Percentiles rank a stretch among this genome's conserved stretches.
Conservation (phyloP, 1,139 yeast genomes). For the Pichia sp. region DNA sequence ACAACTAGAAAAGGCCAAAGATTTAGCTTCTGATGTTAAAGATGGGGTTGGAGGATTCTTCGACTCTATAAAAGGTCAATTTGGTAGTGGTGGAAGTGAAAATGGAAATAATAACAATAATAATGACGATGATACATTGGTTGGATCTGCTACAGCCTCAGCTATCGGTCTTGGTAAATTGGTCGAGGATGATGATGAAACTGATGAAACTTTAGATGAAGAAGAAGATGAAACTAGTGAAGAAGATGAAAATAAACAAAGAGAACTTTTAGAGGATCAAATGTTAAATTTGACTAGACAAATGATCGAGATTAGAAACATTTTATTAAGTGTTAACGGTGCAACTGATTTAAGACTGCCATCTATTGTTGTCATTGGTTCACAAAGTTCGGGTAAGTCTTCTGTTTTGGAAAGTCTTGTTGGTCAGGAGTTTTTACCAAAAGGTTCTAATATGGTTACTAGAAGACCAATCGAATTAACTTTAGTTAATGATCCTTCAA, state of each 20-base stretch:
- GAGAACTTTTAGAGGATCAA: conserved; percentile 57
- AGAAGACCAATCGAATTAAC: conserved; percentile 77
- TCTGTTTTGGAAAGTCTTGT: conserved; percentile 92
- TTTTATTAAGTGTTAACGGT: conserved; percentile 67
- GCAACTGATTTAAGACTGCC: conserved; percentile 78
- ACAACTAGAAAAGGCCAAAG: conserved; percentile 55
- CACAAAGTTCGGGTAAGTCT: conserved; percentile 95
- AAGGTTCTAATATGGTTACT: conserved; percentile 95
- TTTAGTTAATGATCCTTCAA: conserved; percentile 73
- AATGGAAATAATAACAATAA: conserved; percentile 23
- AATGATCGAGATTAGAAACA: conserved; percentile 90
- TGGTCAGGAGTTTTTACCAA: conserved; percentile 89
- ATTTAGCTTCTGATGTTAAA: conserved; percentile 40
- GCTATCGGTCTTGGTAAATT: conserved; percentile 12
- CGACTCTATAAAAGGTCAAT: conserved; percentile 17
- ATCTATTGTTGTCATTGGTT: conserved; percentile 93
- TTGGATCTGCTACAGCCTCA: conserved; percentile 17
- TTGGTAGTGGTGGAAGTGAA: conserved; percentile 29
- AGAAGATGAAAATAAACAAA: conserved; percentile 32
- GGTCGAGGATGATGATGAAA: conserved; percentile 1
- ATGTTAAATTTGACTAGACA: conserved; percentile 85
- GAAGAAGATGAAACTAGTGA: conserved; percentile 38
- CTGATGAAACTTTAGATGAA: conserved; percentile 14
- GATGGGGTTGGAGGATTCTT: conserved; percentile 43
- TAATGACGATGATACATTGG: conserved; percentile 14